phyloP scores from a whole-genome alignment of 148 eudicot species.

The Agrostemma githago region DNA sequence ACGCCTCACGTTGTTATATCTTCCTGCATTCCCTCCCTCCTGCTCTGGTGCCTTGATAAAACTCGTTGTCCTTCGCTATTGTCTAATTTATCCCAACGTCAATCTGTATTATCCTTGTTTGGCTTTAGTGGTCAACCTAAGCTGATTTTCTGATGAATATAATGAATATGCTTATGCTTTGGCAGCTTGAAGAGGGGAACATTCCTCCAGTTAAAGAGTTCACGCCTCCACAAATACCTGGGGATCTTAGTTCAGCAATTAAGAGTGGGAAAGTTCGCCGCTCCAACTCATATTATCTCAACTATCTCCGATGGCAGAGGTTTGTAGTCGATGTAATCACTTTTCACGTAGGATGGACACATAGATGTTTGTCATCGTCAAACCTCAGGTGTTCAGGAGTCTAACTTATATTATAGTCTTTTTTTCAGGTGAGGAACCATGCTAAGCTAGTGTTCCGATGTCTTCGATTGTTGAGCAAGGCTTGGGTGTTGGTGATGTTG shows the following conservation, averaged over 20 bases:
- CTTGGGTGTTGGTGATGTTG: slow-evolving; percentile 90
- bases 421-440: slow-evolving; percentile 85
- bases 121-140: neutral
- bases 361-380: neutral
- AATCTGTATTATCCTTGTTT: neutral
- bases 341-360: neutral
- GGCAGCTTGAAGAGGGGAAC: slow-evolving; percentile 71
- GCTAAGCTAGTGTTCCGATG: slow-evolving; percentile 98
- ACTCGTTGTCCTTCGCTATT: neutral
- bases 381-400: slow-evolving; percentile 6
- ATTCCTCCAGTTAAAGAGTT: slow-evolving; percentile 75
- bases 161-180: neutral
- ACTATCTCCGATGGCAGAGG: slow-evolving; percentile 98
- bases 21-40: neutral
- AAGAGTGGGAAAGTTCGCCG: slow-evolving; percentile 97
- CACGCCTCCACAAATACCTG: slow-evolving; percentile 95
- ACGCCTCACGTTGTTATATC: neutral
- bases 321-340: slow-evolving; percentile 19
- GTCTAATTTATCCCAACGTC: neutral
- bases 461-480: slow-evolving; percentile 95
- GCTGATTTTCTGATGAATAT: too few species aligned
- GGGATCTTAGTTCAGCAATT: slow-evolving; percentile 84
- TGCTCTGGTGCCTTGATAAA: neutral
- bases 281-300: slow-evolving; percentile 97
- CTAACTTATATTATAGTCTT: slow-evolving; percentile 2